Evolutionary conservation across 2,329 filamentous ascomycete genomes (phyloP), one percentile per base, ranked within the genome.

Genomic region (Pseudogymnoascus sp.): DNA sequence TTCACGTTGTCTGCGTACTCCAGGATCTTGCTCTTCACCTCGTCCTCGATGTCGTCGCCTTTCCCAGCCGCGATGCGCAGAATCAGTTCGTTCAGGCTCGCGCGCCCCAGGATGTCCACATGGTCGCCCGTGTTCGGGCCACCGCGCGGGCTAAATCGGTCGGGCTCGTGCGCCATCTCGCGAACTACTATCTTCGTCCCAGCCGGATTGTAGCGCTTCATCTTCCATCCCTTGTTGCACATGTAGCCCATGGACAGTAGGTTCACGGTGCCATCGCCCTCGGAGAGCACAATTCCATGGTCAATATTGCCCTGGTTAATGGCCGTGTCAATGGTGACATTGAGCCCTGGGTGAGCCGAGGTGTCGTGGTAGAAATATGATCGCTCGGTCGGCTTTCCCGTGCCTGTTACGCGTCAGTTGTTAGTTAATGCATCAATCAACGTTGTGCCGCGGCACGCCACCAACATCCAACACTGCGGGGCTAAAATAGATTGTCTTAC

Each of bases 91-190:
- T 99, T 99, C 23, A 99, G 78, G 30, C 84, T 90, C 65, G 91
- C 85, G 28, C 94, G 79, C 0, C 94, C 94, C 2, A 99, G 79
- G 61, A 99, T 99, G 70, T 99, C 94, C 57, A 99, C 94, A 70
- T 99, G 94, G 70, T 99, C 94, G 12, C 91, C 92, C 63, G 81
- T 84, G 62, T 83, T 83, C 21, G 83, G 82, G 0, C 83, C 84
- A 15, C 84, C 84, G 59, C 94, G 79, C 0, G 94, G 90, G 67
- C 86, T 92, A 72, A 96, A 99, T 15, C 90, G 77, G 67, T 96
- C 92, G 1, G 94, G 94, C 69, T 97, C 92, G 70, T 99, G 94
- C 1, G 86, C 89, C 94, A 99, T 99, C 76, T 99, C 94, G 63
- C 88, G 91, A 0, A 92, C 89, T 38, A 85, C 95, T 63, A 99